Evolutionary conservation across 345 rosid species (phyloP), one percentile per base, ranked within the genome.

Genomic region (Hypericum androsaemum): DNA sequence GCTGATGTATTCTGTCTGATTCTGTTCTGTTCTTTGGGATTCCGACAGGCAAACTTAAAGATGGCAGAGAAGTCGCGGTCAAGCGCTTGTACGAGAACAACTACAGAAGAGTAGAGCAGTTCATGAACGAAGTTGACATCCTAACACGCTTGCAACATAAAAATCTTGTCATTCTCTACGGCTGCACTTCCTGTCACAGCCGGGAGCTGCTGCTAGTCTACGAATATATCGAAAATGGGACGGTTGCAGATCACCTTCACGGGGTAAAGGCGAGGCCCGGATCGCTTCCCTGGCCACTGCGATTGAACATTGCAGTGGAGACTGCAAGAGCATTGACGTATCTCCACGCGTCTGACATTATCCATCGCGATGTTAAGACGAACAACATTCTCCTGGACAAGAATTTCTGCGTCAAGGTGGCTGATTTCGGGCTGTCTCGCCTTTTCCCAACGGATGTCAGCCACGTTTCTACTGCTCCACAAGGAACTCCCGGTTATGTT

Each of bases 351-450:
- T 44, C 48, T 0, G 48, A 44, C 16, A 44, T 44, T 13, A 44
- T 44, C 16, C 48, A 44, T 17, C 48, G 15, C 7, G 48, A 44
- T 6, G 48, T 44, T 5, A 44, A 44, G 15, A 44, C 48, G 16
- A 44, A 12, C 48, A 44, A 44, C 48, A 44, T 44, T 7, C 48
- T 44, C 13, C 0, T 44, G 16, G 48, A 44, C 48, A 17, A 44
- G 48, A 44, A 44, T 44, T 44, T 44, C 48, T 14, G 5, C 0
- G 48, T 44, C 16, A 44, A 44, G 14, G 48, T 44, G 12, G 48
- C 48, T 5, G 48, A 44, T 44, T 44, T 44, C 48, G 48, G 48
- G 14, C 48, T 44, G 13, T 44, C 48, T 8, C 48, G 48, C 16
- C 48, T 44, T 8, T 44, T 44, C 14, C 48, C 48, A 5, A 44